Evolutionary conservation across 2,329 filamentous ascomycete genomes (phyloP).

Genomic region (Sphaerulina vaccinii): DNA sequence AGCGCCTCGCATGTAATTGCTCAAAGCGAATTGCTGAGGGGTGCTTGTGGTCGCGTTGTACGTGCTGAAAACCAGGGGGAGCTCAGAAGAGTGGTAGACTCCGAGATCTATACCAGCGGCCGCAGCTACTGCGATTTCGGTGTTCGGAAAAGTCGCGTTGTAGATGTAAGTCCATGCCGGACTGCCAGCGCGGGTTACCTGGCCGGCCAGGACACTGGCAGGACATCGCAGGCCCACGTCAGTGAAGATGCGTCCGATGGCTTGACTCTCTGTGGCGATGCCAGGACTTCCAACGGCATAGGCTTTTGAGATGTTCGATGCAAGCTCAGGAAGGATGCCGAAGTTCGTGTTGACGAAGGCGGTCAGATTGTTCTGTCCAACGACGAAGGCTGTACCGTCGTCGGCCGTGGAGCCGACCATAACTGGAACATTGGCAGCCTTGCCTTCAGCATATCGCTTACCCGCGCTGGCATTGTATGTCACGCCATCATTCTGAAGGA

Average conservation of each 20-base stretch:
- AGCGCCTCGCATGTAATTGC: conserved; percentile 34
- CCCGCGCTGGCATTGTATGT: conserved; percentile 43
- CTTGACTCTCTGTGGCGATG: not conserved
- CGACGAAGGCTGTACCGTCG: conserved; percentile 28
- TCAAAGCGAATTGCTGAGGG: conserved; percentile 30
- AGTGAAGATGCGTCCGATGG: not conserved
- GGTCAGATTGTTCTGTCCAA: not conserved
- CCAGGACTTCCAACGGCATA: not conserved
- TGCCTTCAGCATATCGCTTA: conserved; percentile 10
- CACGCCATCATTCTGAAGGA: conserved; percentile 8
- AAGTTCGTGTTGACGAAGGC: not conserved
- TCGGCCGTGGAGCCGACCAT: conserved; percentile 31
- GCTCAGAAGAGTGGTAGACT: conserved; percentile 44
- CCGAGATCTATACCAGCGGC: conserved; percentile 40
- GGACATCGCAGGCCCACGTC: not conserved
- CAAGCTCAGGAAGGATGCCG: not conserved
- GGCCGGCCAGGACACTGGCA: not conserved
- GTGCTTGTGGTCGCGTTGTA: conserved; percentile 31
- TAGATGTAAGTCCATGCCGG: conserved; percentile 25
- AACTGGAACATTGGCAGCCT: conserved; percentile 21
- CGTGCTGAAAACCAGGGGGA: conserved; percentile 44
- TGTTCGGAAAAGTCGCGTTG: conserved; percentile 45
- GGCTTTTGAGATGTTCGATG: not conserved
- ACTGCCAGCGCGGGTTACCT: not conserved
- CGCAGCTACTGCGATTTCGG: too few species aligned